Conservation (phyloP, 768 basidiomycete species). For the Leccinum sublutescens region DNA sequence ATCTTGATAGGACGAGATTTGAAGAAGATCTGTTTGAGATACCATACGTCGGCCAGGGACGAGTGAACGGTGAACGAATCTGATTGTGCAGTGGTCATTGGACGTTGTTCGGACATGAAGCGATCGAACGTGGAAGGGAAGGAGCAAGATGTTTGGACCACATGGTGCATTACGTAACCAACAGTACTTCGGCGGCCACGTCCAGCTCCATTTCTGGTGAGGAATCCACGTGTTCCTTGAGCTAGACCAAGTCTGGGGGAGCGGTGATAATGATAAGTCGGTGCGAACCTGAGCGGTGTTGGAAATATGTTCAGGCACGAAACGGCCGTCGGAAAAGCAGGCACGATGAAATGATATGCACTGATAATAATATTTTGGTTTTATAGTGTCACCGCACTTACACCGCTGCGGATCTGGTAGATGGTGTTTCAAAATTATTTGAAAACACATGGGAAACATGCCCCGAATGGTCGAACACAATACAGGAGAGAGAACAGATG, state of each 20-base stretch:
- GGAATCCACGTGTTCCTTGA: neutral
- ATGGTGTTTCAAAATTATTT: neutral
- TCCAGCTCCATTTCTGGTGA: neutral
- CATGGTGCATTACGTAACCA: neutral
- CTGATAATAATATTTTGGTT: too few species aligned
- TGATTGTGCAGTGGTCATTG: neutral
- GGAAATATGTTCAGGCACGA: neutral
- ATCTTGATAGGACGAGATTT: slow-evolving; percentile 48
- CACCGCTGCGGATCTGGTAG: neutral
- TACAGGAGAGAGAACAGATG: neutral
- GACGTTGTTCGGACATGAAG: slow-evolving; percentile 19
- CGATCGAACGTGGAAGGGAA: neutral
- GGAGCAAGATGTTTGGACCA: neutral
- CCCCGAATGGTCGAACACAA: neutral
- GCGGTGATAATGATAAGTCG: neutral
- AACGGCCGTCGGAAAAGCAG: neutral
- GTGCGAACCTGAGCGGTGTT: neutral
- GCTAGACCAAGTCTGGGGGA: neutral
- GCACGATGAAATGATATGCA: too few species aligned
- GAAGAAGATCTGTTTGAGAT: slow-evolving; percentile 68
- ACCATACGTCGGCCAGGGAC: slow-evolving; percentile 61
- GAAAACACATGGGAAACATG: neutral
- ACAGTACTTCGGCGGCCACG: neutral
- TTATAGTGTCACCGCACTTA: neutral
- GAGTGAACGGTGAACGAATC: slow-evolving; percentile 19